A percentile compares a stretch with the other conserved stretches of the same genome.
These are phyloP conservation scores for Phytophthora idaei DNA, from an alignment of 352 stramenopile species.

Conservation along the genomic window DNA sequence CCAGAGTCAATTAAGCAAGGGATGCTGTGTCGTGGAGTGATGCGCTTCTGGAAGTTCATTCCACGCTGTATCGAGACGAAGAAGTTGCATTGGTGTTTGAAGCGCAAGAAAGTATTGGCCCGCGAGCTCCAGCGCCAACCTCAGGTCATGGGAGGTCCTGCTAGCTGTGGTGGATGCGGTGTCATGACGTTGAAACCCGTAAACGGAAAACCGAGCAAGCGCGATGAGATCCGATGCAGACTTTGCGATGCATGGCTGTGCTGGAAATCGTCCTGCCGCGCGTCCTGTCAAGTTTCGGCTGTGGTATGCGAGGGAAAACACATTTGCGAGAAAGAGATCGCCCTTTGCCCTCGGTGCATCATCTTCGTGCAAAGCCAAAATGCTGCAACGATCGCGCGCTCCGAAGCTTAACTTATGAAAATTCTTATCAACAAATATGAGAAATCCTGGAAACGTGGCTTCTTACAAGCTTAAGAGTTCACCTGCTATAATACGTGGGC, in stretches of 20 bases:
- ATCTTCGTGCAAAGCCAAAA: slow-evolving; percentile 14
- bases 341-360: slow-evolving; percentile 25
- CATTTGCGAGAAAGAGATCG: slow-evolving; percentile 18
- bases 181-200: slow-evolving; percentile 2
- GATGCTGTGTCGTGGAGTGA: slow-evolving; percentile 29
- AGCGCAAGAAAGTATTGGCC: slow-evolving; percentile 18
- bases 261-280: slow-evolving; percentile 26
- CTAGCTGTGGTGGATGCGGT: slow-evolving; percentile 25
- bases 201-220: slow-evolving; percentile 9
- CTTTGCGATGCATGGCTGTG: slow-evolving; percentile 32
- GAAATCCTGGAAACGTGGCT: background rate
- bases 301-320: slow-evolving; percentile 13
- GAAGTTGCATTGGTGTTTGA: slow-evolving; percentile 35
- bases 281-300: slow-evolving; percentile 23
- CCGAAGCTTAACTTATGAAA: slow-evolving; percentile 2
- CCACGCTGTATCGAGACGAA: slow-evolving; percentile 35
- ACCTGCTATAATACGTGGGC: no score
- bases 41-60: slow-evolving; percentile 42
- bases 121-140: slow-evolving; percentile 10
- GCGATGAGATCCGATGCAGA: slow-evolving; percentile 13
- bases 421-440: slow-evolving; percentile 11
- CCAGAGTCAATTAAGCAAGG: slow-evolving; percentile 27
- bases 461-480: no score
- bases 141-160: slow-evolving; percentile 17
- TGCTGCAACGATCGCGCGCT: slow-evolving; percentile 20